phyloP scores from a whole-genome alignment of 192 early-diverging fungal species.

The Mortierella antarctica region DNA sequence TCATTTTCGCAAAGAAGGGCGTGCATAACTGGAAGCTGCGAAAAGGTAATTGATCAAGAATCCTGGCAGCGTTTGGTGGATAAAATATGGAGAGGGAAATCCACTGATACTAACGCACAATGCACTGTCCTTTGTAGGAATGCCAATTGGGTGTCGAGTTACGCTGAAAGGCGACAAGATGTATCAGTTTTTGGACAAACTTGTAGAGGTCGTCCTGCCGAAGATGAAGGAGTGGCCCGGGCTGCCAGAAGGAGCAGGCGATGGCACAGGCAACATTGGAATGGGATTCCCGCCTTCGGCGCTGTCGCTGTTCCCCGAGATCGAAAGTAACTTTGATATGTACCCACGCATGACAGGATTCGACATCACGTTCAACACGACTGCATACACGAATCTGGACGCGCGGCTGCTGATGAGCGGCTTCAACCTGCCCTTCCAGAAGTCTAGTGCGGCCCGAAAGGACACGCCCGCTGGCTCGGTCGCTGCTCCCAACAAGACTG shows the following conservation, averaged over 20 bases:
- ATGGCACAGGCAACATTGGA: conserved; percentile 85
- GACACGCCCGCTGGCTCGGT: background rate
- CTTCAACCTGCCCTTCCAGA: conserved; percentile 88
- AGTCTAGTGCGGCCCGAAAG: conserved; percentile 11
- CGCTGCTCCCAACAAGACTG: background rate
- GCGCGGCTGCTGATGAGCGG: conserved; percentile 88
- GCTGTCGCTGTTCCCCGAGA: conserved; percentile 95
- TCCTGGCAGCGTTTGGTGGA: too few species aligned
- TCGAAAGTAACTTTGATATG: conserved; percentile 95
- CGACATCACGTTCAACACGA: conserved; percentile 86
- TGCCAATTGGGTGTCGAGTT: conserved; percentile 91
- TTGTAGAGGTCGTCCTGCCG: conserved; percentile 94
- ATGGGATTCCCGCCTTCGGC: conserved; percentile 86
- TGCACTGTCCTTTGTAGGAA: conserved; percentile 54
- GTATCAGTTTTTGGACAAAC: conserved; percentile 95
- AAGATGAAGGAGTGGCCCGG: conserved; percentile 93
- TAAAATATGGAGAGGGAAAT: background rate
- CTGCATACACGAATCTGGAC: conserved; percentile 79
- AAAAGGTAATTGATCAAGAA: conserved; percentile 57
- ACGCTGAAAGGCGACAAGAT: conserved; percentile 84
- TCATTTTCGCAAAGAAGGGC: conserved; percentile 82
- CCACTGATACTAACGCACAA: background rate
- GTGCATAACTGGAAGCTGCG: conserved; percentile 90
- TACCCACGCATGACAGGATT: conserved; percentile 92
- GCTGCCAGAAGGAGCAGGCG: conserved; percentile 75